Base-by-base conservation (phyloP, 2,329 filamentous ascomycete genomes). In the Aspergillus sergii region DNA sequence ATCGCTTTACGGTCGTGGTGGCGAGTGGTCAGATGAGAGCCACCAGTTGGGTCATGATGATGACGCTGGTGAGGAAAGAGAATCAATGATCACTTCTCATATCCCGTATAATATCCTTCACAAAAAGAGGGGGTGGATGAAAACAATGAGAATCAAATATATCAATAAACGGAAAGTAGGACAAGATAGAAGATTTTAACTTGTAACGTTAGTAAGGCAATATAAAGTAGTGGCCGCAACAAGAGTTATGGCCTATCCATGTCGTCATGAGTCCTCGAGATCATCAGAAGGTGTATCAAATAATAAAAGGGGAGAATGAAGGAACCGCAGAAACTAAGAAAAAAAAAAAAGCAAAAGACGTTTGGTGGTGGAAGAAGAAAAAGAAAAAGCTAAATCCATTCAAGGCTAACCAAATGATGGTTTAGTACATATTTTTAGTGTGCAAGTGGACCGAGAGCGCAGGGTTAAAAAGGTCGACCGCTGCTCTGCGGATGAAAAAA, bases 391-490 rank as follows among this genome's bases (percentile, higher is more conserved):
- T 26, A 56, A 46, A 51, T 2, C 1, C 6, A n/a, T 5, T 10
- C 51, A 14, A 55, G 26, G 50, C 50, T 53, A 55, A 39, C 51
- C 51, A 36, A 26, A 55, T 12, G 11, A 23, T 2, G 51, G n/a
- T 11, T 39, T 55, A 55, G 51, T 39, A 36, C 45, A 60, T 63
- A 70, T 61, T 69, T 67, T 71, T 70, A 67, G 68, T 62, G 69
- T 45, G 61, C 32, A 61, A 45, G 51, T 46, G 64, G 45, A 68
- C 57, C 48, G 34, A 32, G 60, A 45, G 66, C 68, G 68, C 71
- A 73, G 71, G 72, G 72, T 77, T 78, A 78, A 78, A 76, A 77
- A 73, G 75, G 75, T 69, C 69, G 61, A 64, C 68, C 64, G 67
- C 71, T 64, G 61, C 64, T 64, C 61, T 59, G 60, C 63, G 64